A percentile compares a stretch with the other conserved stretches of the same genome.
phyloP scores from a whole-genome alignment of 345 rosid species.

The Atalantia buxifolia region DNA sequence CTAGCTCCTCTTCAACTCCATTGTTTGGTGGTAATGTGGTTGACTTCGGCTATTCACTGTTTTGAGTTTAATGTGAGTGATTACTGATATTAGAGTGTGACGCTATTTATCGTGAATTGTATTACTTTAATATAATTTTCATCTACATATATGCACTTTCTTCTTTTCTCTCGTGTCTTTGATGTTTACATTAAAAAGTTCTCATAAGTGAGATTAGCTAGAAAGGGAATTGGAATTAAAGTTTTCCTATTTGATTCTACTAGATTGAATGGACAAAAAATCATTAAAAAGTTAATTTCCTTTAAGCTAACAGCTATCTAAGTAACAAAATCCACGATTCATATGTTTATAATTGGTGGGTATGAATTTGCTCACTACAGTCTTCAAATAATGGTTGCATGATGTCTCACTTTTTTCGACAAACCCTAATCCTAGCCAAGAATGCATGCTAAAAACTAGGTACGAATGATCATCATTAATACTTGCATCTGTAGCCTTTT shows the following conservation, averaged over 20 bases:
- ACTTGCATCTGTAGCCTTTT: background rate
- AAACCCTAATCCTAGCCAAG: conserved; percentile 4
- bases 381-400: conserved; percentile 14
- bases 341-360: background rate
- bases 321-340: background rate
- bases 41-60: conserved; percentile 44
- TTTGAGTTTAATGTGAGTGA: conserved; percentile 18
- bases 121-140: background rate
- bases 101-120: background rate
- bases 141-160: conserved; percentile 14
- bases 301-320: background rate
- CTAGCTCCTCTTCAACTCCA: conserved; percentile 21
- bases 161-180: background rate
- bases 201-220: conserved; percentile 2
- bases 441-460: background rate
- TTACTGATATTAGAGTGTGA: background rate
- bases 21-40: conserved; percentile 38
- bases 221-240: conserved; percentile 12
- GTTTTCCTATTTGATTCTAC: background rate
- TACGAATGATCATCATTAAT: background rate
- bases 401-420: conserved; percentile 32
- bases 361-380: background rate
- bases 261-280: background rate
- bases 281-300: background rate
- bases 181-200: background rate